Evolutionary conservation across 768 basidiomycete species (phyloP).

Genomic region (Hericium coralloides): DNA sequence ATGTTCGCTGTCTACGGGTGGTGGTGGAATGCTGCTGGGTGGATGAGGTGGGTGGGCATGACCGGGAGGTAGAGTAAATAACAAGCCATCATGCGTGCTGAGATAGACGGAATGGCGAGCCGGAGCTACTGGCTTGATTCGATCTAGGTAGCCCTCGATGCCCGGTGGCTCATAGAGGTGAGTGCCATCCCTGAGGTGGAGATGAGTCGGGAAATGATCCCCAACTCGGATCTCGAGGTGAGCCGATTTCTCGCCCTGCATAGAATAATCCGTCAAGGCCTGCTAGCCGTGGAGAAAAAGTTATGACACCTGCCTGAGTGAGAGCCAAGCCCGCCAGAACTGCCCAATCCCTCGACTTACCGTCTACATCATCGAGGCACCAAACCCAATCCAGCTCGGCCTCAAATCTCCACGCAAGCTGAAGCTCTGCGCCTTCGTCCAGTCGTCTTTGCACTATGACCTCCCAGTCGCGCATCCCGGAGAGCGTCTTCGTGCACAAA

Average conservation of each 20-base stretch:
- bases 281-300: not conserved
- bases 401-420: conserved; percentile 71
- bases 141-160: conserved; percentile 81
- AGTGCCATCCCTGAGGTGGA: conserved; percentile 36
- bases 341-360: conserved; percentile 55
- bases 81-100: conserved; percentile 58
- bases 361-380: conserved; percentile 58
- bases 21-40: conserved; percentile 38
- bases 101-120: conserved; percentile 58
- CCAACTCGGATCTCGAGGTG: conserved; percentile 69
- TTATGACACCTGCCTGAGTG: conserved; percentile 43
- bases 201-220: conserved; percentile 48
- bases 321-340: conserved; percentile 71
- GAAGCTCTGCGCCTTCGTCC: conserved; percentile 46
- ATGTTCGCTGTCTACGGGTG: conserved; percentile 16
- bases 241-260: conserved; percentile 32
- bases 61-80: conserved; percentile 49
- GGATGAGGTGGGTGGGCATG: conserved; percentile 63
- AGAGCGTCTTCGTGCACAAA: conserved; percentile 50
- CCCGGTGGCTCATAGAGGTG: conserved; percentile 65
- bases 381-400: conserved; percentile 84
- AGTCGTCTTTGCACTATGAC: conserved; percentile 46
- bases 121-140: conserved; percentile 52
- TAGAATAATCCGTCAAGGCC: conserved; percentile 4
- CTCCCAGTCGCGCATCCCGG: conserved; percentile 51